Percentiles rank a stretch among this genome's conserved stretches.
Conservation (phyloP, 306 rosid species). For the Vicia sativa region DNA sequence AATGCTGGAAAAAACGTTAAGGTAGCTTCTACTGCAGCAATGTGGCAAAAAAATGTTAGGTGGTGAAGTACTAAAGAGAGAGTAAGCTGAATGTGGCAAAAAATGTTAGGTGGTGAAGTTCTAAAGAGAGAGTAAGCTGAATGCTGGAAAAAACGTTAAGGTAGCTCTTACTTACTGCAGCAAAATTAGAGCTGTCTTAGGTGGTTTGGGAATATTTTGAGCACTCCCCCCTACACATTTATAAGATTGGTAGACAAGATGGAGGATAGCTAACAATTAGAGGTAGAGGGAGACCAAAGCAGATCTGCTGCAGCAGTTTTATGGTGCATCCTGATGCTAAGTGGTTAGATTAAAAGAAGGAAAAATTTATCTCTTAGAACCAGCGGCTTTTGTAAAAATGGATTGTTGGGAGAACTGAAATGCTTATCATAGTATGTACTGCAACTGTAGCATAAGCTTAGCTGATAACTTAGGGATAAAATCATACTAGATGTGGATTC, state of each 20-base stretch:
- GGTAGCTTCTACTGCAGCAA: too few species aligned
- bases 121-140: not conserved
- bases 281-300: slow-evolving; percentile 2
- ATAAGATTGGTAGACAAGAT: not conserved
- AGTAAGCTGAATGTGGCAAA: not conserved
- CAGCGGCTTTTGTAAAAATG: not conserved
- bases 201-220: not conserved
- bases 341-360: not conserved
- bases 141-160: not conserved
- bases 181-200: not conserved
- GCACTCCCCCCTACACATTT: not conserved
- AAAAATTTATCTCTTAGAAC: not conserved
- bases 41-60: not conserved
- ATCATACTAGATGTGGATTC: slow-evolving; percentile 10
- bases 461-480: slow-evolving; percentile 11
- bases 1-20: too few species aligned
- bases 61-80: not conserved
- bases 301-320: not conserved
- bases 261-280: not conserved
- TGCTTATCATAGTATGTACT: slow-evolving; percentile 16
- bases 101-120: not conserved
- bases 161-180: not conserved
- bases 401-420: slow-evolving; percentile 16
- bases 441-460: not conserved
- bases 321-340: not conserved